Conservation (phyloP, 2,329 filamentous ascomycete species). For the Phialophora verrucosa region DNA sequence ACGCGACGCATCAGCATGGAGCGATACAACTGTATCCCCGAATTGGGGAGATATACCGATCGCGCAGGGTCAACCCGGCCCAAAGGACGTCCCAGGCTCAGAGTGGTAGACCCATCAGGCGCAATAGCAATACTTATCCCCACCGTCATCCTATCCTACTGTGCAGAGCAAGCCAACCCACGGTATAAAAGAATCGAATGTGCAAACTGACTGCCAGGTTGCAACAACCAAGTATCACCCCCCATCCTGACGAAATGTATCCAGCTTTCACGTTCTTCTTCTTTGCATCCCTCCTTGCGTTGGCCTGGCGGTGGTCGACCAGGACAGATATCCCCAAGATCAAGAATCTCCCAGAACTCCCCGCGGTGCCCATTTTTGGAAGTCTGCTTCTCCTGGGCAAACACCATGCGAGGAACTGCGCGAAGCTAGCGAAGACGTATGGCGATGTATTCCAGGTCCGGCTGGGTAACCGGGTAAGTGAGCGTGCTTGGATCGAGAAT, state of each 20-base stretch:
- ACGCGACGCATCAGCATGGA: background rate
- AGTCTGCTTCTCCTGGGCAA: slow-evolving; percentile 65
- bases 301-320: slow-evolving; percentile 3
- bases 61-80: background rate
- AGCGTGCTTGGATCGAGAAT: background rate
- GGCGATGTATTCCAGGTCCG: slow-evolving; percentile 69
- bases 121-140: background rate
- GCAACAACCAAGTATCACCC: background rate
- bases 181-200: background rate
- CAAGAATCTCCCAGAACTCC: slow-evolving; percentile 65
- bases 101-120: background rate
- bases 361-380: slow-evolving; percentile 66
- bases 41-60: background rate
- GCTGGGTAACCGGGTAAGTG: slow-evolving; percentile 67
- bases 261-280: background rate
- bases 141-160: background rate
- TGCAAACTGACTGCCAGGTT: background rate
- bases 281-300: slow-evolving; percentile 9
- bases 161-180: background rate
- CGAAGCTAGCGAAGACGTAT: slow-evolving; percentile 63
- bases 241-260: background rate
- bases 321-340: slow-evolving; percentile 63
- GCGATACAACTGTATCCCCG: background rate
- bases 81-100: background rate
- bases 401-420: slow-evolving; percentile 60